These are phyloP conservation scores for Phtheirospermum japonicum DNA, from an alignment of 257 asterid species.

Conservation along the genomic window DNA sequence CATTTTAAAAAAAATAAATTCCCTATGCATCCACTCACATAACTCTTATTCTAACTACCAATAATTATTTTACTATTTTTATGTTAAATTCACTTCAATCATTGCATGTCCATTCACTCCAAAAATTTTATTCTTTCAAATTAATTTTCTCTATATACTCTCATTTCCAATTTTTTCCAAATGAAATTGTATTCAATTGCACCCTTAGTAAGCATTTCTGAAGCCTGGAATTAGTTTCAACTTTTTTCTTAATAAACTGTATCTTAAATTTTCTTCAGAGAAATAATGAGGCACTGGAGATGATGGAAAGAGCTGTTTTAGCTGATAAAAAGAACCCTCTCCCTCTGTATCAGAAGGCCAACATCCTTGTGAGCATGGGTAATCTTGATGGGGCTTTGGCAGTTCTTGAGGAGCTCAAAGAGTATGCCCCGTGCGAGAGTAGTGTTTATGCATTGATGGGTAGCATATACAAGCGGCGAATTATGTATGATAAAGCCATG, in stretches of 20 bases:
- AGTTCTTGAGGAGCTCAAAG: slow-evolving; percentile 95
- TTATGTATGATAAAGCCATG: slow-evolving; percentile 80
- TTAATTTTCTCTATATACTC: no score
- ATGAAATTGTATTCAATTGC: not conserved
- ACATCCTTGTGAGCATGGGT: slow-evolving; percentile 83
- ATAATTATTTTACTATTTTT: no score
- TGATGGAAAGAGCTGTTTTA: slow-evolving; percentile 81
- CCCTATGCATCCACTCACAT: no score
- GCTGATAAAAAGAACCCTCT: slow-evolving; percentile 97
- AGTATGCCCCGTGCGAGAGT: slow-evolving; percentile 84
- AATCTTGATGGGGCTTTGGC: slow-evolving; percentile 75
- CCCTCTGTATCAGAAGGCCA: slow-evolving; percentile 94
- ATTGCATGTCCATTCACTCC: no score
- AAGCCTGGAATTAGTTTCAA: slow-evolving; percentile 22
- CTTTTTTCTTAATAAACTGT: slow-evolving; percentile 18
- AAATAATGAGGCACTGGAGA: slow-evolving; percentile 74
- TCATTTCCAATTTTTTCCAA: no score
- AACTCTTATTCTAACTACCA: no score
- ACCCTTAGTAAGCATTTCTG: not conserved
- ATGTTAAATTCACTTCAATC: no score
- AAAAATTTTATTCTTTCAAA: no score
- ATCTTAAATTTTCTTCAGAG: slow-evolving; percentile 43
- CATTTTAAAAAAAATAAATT: no score
- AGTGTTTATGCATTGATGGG: slow-evolving; percentile 98
- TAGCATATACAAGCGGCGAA: slow-evolving; percentile 68